Evolutionary conservation across 352 stramenopile genomes (phyloP).

Genomic region (Phytophthora cajani): DNA sequence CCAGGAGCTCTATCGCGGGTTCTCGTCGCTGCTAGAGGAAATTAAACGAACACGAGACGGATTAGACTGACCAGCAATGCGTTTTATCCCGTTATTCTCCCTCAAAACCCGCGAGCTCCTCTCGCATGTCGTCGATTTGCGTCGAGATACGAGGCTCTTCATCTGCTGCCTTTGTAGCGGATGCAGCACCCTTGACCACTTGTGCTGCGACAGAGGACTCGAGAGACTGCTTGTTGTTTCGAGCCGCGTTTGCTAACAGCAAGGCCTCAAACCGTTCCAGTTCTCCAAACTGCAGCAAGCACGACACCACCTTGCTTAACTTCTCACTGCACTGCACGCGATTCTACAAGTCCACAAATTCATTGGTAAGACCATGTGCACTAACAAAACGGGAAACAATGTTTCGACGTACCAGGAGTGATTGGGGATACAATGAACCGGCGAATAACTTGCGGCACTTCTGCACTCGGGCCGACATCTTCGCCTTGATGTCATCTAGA

Average conservation of each 20-base stretch:
- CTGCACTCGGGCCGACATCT: constrained; percentile 53
- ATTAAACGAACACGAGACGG: constrained; percentile 26
- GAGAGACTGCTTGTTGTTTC: constrained; percentile 27
- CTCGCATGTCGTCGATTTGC: constrained; percentile 25
- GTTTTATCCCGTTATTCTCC: constrained; percentile 7
- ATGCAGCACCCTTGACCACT: constrained; percentile 20
- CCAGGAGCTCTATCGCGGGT: constrained; percentile 39
- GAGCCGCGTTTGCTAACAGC: constrained; percentile 16
- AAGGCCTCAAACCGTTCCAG: constrained; percentile 41
- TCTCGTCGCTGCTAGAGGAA: constrained; percentile 37
- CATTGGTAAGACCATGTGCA: not conserved
- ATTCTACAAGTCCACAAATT: constrained; percentile 18
- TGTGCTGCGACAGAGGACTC: constrained; percentile 18
- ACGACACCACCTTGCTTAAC: constrained; percentile 17
- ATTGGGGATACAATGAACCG: constrained; percentile 42
- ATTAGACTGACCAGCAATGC: constrained; percentile 20
- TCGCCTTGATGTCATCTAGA: constrained; percentile 43
- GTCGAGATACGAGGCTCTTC: constrained; percentile 16
- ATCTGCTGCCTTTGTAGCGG: constrained; percentile 2
- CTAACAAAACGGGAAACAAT: not conserved
- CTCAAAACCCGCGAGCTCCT: constrained; percentile 23
- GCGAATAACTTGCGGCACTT: constrained; percentile 49
- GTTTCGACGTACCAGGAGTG: constrained; percentile 43
- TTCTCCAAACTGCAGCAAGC: constrained; percentile 39
- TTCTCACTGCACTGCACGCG: constrained; percentile 21